Conservation (phyloP, 192 early-diverging fungal genomes). For the Geosiphon pyriformis region DNA sequence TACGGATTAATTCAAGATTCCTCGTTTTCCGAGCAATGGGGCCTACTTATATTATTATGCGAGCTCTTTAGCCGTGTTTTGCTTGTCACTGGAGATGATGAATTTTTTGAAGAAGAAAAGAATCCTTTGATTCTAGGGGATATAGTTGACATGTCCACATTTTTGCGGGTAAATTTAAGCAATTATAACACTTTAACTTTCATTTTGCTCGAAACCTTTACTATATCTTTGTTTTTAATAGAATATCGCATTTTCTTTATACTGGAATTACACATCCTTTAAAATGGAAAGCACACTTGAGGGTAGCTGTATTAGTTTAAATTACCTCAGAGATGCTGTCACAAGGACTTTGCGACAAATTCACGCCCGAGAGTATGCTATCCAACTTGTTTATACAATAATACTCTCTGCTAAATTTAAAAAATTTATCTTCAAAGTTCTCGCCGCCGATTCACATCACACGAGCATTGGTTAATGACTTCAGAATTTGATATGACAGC, state of each 20-base stretch:
- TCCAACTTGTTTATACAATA: not conserved
- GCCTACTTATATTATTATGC: conserved; percentile 58
- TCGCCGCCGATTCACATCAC: conserved; percentile 60
- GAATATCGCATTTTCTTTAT: conserved; percentile 70
- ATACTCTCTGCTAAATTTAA: not conserved
- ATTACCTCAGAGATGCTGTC: conserved; percentile 53
- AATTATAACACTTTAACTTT: not conserved
- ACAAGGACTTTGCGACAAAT: conserved; percentile 70
- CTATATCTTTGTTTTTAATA: conserved; percentile 27
- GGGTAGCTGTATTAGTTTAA: conserved; percentile 37
- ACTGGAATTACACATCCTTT: conserved; percentile 56
- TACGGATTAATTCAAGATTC: conserved; percentile 37
- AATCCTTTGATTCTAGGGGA: conserved; percentile 48
- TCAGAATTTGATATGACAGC: conserved; percentile 52
- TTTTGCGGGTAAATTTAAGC: conserved; percentile 44
- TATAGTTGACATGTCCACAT: conserved; percentile 46
- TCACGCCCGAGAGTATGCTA: conserved; percentile 64
- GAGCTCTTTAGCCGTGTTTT: conserved; percentile 71
- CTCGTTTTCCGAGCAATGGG: conserved; percentile 45
- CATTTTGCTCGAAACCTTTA: not conserved
- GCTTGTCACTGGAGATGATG: conserved; percentile 80
- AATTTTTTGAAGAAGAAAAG: conserved; percentile 61
- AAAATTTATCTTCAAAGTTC: conserved; percentile 37
- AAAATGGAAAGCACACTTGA: conserved; percentile 29
- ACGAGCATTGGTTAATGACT: conserved; percentile 61